Evolutionary conservation across 2,329 filamentous ascomycete species (phyloP).

Genomic region (Graphiopsis chlorocephala): DNA sequence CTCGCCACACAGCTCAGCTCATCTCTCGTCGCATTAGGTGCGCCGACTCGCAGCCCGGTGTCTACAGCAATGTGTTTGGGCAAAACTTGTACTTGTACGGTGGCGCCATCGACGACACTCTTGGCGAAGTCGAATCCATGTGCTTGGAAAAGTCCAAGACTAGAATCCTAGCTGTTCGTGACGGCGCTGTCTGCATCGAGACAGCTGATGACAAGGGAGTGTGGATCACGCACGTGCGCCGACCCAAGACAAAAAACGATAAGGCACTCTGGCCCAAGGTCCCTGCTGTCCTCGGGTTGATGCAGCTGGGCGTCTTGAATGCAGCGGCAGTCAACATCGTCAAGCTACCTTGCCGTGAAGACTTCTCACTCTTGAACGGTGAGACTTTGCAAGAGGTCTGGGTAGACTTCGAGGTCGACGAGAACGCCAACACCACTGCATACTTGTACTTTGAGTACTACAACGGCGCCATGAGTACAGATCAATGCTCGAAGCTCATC

Average conservation of each 20-base stretch:
- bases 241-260: conserved; percentile 39
- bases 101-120: conserved; percentile 38
- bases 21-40: conserved; percentile 45
- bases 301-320: conserved; percentile 36
- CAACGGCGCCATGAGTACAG: conserved; percentile 45
- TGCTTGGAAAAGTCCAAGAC: conserved; percentile 24
- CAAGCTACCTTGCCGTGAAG: conserved; percentile 21
- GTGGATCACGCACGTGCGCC: conserved; percentile 44
- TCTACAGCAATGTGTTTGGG: conserved; percentile 39
- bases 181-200: conserved; percentile 35
- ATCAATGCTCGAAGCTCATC: conserved; percentile 39
- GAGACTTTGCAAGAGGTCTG: conserved; percentile 42
- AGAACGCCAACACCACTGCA: conserved; percentile 32
- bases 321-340: conserved; percentile 16
- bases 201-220: conserved; percentile 41
- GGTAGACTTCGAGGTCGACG: conserved; percentile 37
- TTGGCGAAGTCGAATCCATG: conserved; percentile 17
- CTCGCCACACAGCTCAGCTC: conserved; percentile 35
- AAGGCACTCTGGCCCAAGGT: conserved; percentile 43
- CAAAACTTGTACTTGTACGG: conserved; percentile 42
- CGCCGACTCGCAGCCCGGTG: conserved; percentile 44
- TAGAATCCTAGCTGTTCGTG: conserved; percentile 37
- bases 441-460: conserved; percentile 46
- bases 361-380: conserved; percentile 33
- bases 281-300: conserved; percentile 37